These are phyloP conservation scores for Trichoderma cornu-damae DNA, from an alignment of 2,329 filamentous ascomycete genomes.

Conservation along the genomic window DNA sequence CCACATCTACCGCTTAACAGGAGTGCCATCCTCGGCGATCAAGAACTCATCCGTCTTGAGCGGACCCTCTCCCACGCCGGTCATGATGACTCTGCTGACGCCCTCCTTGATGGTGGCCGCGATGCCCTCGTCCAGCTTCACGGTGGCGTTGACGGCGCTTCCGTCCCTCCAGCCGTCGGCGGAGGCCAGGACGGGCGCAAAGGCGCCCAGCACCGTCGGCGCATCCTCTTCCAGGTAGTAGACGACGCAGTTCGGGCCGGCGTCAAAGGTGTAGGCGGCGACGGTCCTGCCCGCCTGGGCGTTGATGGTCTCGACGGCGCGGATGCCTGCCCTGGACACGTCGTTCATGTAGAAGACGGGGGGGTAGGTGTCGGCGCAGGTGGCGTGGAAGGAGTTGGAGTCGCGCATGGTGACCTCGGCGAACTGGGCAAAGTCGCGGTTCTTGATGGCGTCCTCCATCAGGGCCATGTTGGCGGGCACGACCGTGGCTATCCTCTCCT, in stretches of 20 bases:
- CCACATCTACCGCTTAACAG: constrained; percentile 32
- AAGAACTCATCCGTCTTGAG: constrained; percentile 72
- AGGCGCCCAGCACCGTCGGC: constrained; percentile 66
- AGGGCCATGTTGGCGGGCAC: constrained; percentile 77
- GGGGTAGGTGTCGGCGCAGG: constrained; percentile 89
- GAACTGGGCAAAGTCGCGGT: constrained; percentile 78
- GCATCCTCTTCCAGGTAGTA: constrained; percentile 86
- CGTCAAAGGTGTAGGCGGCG: constrained; percentile 95
- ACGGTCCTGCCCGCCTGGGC: constrained; percentile 69
- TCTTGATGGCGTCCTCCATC: constrained; percentile 77
- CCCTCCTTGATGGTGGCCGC: constrained; percentile 66
- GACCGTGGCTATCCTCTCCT: constrained; percentile 65
- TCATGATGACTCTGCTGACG: constrained; percentile 84
- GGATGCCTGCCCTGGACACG: constrained; percentile 77
- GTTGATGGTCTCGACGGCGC: constrained; percentile 87
- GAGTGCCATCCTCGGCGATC: constrained; percentile 60
- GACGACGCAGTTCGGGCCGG: constrained; percentile 92
- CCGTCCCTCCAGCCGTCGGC: constrained; percentile 69
- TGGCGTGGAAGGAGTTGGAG: constrained; percentile 94
- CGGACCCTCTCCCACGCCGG: constrained; percentile 85
- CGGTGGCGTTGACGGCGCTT: constrained; percentile 46
- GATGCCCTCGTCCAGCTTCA: constrained; percentile 61
- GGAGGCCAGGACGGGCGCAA: constrained; percentile 61
- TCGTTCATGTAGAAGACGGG: constrained; percentile 99
- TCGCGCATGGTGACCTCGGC: constrained; percentile 92